phyloP scores from a whole-genome alignment of 768 basidiomycete species.

The Harrya chromipes region DNA sequence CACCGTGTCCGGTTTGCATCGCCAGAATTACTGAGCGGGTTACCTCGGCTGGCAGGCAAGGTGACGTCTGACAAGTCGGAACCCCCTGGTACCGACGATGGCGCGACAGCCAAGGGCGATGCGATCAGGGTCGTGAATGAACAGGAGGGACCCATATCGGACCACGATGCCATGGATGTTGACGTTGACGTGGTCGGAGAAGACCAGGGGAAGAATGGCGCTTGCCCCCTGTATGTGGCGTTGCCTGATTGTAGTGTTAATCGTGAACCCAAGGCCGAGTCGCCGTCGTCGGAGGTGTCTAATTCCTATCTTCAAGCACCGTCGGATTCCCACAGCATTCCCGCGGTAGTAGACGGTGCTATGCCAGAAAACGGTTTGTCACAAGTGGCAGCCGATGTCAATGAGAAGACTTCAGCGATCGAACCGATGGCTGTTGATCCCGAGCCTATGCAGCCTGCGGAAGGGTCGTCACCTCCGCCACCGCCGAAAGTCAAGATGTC shows the following conservation, averaged over 20 bases:
- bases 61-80: background rate
- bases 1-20: slow-evolving; percentile 31
- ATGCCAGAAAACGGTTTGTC: background rate
- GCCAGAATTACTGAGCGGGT: slow-evolving; percentile 24
- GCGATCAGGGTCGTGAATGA: background rate
- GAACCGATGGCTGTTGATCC: slow-evolving; percentile 10
- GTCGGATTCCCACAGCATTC: background rate
- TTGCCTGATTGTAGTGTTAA: background rate
- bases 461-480: slow-evolving; percentile 30
- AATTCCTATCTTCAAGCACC: slow-evolving; percentile 1
- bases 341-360: background rate
- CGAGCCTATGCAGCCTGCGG: slow-evolving; percentile 6
- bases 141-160: background rate
- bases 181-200: slow-evolving; percentile 12
- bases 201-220: background rate
- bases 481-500: slow-evolving; percentile 55
- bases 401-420: slow-evolving; percentile 2
- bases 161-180: slow-evolving; percentile 23
- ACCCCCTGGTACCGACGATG: background rate
- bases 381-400: background rate
- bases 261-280: background rate
- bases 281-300: background rate
- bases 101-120: background rate
- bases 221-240: background rate
- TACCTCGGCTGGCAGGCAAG: slow-evolving; percentile 12